Conservation (phyloP, 129 eudicot genomes). For the Apium graveolens region DNA sequence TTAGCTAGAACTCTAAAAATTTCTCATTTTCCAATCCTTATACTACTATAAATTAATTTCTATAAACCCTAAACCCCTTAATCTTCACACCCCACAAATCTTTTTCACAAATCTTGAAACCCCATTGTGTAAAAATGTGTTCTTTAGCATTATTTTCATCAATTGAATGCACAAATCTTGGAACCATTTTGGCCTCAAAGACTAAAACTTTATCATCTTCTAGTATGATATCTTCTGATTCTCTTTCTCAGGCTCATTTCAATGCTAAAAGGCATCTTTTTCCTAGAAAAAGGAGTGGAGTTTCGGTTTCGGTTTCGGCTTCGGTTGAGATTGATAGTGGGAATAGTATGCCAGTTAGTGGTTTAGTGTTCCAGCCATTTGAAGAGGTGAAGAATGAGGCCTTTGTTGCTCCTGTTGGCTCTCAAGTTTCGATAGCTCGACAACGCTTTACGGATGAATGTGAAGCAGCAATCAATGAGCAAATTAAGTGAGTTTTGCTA, state of each 20-base stretch:
- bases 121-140: conserved; percentile 31
- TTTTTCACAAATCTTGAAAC: neutral
- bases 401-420: conserved; percentile 48
- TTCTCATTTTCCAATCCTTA: neutral
- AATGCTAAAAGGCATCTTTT: conserved; percentile 11
- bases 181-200: conserved; percentile 14
- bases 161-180: conserved; percentile 18
- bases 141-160: conserved; percentile 21
- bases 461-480: conserved; percentile 89
- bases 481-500: conserved; percentile 58
- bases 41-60: neutral
- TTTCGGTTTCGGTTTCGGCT: conserved; percentile 31
- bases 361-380: conserved; percentile 70
- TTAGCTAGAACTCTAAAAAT: conserved; percentile 20
- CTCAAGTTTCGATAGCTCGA: conserved; percentile 60
- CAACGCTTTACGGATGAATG: conserved; percentile 55
- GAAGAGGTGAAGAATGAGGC: conserved; percentile 79
- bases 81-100: conserved; percentile 5
- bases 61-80: neutral
- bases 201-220: conserved; percentile 9
- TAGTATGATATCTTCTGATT: neutral
- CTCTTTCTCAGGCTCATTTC: neutral
- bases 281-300: conserved; percentile 17
- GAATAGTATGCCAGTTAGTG: conserved; percentile 27
- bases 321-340: conserved; percentile 20